Percentiles rank a stretch among this genome's conserved stretches.
Evolutionary conservation across 169 alveolate species (phyloP).

Genomic region (Plasmodium gallinaceum): DNA sequence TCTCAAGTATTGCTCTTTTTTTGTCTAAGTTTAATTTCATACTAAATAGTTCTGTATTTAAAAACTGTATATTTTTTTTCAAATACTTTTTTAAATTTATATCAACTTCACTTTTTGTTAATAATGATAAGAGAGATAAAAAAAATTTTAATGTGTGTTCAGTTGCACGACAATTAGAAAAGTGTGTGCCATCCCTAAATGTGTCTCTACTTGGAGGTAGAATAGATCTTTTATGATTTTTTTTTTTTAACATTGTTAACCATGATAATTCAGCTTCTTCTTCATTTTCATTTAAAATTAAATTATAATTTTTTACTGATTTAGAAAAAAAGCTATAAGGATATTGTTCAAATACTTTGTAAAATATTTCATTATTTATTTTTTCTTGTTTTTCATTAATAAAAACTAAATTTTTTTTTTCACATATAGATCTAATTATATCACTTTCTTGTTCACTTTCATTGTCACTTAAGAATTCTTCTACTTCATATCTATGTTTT

Average conservation of each 20-base stretch:
- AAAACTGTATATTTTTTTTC: constrained; percentile 81
- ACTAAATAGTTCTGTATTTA: constrained; percentile 81
- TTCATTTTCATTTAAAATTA: constrained; percentile 69
- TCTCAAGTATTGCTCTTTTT: constrained; percentile 84
- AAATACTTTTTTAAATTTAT: constrained; percentile 66
- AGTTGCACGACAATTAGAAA: constrained; percentile 83
- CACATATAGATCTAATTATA: constrained; percentile 63
- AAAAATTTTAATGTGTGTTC: constrained; percentile 83
- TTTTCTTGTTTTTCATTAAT: constrained; percentile 61
- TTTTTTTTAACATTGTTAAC: constrained; percentile 84
- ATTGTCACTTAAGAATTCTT: constrained; percentile 29
- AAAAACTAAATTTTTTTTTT: constrained; percentile 47
- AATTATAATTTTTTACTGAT: constrained; percentile 63
- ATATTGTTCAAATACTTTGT: constrained; percentile 70
- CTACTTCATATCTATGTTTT: constrained; percentile 17
- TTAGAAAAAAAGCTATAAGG: constrained; percentile 67
- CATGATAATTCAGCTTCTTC: constrained; percentile 80
- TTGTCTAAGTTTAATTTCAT: constrained; percentile 83
- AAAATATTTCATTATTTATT: constrained; percentile 74
- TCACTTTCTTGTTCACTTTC: too few species aligned
- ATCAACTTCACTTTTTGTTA: constrained; percentile 66
- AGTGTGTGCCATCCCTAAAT: constrained; percentile 87
- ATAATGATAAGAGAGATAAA: constrained; percentile 77
- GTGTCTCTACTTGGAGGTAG: constrained; percentile 87
- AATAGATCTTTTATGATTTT: constrained; percentile 76